Base-by-base conservation (phyloP, 768 basidiomycete species). In the Amanita exitialis region DNA sequence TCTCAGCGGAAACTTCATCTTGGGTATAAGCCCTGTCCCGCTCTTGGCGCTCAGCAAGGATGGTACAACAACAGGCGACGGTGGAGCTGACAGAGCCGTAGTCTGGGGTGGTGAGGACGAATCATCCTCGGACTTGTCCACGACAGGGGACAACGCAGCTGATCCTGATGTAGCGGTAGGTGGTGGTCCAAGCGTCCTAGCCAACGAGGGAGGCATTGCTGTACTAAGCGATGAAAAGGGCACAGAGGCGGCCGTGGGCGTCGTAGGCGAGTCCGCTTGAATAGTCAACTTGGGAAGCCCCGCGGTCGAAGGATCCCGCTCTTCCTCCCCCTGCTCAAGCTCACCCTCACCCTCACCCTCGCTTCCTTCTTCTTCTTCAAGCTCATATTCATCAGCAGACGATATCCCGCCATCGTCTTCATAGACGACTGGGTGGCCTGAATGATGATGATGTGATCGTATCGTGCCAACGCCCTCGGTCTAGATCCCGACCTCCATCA, bases 401-500 rank as follows among this genome's bases (percentile, higher is more conserved):
- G 80, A 84, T 8, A 89, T 67, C 3, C 83, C 80, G n/a, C 80
- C 90, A 58, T 90, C 90, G 58, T 92, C 90, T 61, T 84, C 76
- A 56, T 78, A 80, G 20, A 71, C 76, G 2, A 78, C 78, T 3
- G 51, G 47, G 10, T 72, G 74, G 3, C 55, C 61, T 10, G 10
- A 6, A 12, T 30, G 30, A 30, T 30, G 30, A 16, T 78, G 69
- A 61, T 80, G 69, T 2, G 82, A 84, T 25, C 86, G 83, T 21
- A 89, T 69, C 2, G 91, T 93, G 47, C 90, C 90, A 25, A 92
- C 80, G 21, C 90, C 87, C 66, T 89, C 82, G 8, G 88, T 91
- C 90, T 93, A 58, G 28, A 7, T 13, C 30, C 34, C 46, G 23
- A 18, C 3, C 3, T n/a, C 20, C 10, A 2, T 20, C 18, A 12